Evolutionary conservation across 2,329 filamentous ascomycete genomes (phyloP).

Genomic region (Trichoderma sp.): DNA sequence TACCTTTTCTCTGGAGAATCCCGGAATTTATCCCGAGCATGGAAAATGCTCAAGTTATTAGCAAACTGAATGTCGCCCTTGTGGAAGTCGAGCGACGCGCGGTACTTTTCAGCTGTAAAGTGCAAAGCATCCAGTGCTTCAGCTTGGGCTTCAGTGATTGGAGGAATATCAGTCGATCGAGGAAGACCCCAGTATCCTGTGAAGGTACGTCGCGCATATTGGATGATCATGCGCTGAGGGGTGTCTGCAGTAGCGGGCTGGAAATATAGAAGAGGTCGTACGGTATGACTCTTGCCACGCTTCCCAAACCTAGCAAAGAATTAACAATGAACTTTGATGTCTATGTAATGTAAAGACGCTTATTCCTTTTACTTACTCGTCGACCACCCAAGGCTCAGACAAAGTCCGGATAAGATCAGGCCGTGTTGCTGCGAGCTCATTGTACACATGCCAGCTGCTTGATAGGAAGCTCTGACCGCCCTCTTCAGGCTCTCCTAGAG

Average conservation of each 20-base stretch:
- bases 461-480: constrained; percentile 60
- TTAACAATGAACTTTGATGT: not conserved
- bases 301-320: constrained; percentile 48
- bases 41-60: constrained; percentile 55
- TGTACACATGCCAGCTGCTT: constrained; percentile 60
- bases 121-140: constrained; percentile 53
- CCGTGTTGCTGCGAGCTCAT: constrained; percentile 56
- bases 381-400: constrained; percentile 46
- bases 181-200: constrained; percentile 57
- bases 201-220: constrained; percentile 59
- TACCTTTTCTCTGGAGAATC: constrained; percentile 45
- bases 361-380: constrained; percentile 37
- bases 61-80: constrained; percentile 54
- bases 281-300: constrained; percentile 30
- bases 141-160: constrained; percentile 53
- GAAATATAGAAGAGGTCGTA: constrained; percentile 55
- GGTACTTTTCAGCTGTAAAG: constrained; percentile 47
- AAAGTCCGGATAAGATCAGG: constrained; percentile 60
- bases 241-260: constrained; percentile 45
- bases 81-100: constrained; percentile 45
- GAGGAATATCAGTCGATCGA: constrained; percentile 52
- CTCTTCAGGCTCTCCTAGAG: constrained; percentile 48
- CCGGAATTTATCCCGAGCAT: constrained; percentile 50
- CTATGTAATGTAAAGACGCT: not conserved
- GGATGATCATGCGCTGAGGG: constrained; percentile 56